These are phyloP conservation scores for Ochromonas danica DNA, from an alignment of 108 stramenopile species.

Conservation along the genomic window DNA sequence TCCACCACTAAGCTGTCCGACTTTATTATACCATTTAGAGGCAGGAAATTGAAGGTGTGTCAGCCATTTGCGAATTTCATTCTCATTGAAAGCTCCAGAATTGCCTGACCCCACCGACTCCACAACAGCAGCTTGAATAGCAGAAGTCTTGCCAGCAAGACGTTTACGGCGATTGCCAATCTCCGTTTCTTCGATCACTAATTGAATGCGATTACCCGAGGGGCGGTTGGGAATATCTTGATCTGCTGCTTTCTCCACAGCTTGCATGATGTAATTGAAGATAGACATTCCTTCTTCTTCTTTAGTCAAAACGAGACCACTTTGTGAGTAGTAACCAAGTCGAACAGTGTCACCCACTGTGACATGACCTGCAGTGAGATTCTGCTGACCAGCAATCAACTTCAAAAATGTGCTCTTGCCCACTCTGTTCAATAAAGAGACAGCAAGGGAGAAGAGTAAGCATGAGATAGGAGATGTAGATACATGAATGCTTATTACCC, in stretches of 20 bases:
- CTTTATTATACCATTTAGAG: constrained; percentile 46
- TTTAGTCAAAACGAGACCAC: constrained; percentile 36
- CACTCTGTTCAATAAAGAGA: neutral
- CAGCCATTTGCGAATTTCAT: constrained; percentile 32
- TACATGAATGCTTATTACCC: constrained; percentile 10
- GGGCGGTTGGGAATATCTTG: no score
- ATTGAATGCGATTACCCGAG: no score
- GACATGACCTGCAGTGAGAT: constrained; percentile 43
- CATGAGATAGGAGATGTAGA: neutral
- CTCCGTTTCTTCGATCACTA: neutral
- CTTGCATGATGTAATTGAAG: neutral
- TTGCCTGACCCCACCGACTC: neutral
- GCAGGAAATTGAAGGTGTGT: constrained; percentile 50
- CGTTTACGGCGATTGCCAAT: neutral
- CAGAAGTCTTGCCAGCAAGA: neutral
- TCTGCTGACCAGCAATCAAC: constrained; percentile 37
- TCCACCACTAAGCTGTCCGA: constrained; percentile 49
- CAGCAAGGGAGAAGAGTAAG: neutral
- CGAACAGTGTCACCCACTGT: constrained; percentile 47
- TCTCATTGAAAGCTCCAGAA: constrained; percentile 19
- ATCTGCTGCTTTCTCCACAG: neutral
- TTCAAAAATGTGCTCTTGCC: constrained; percentile 51
- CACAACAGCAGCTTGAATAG: neutral
- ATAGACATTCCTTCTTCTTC: constrained; percentile 12
- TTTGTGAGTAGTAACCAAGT: constrained; percentile 46